Evolutionary conservation across 345 rosid species (phyloP).

Genomic region (Camelina sativa): DNA sequence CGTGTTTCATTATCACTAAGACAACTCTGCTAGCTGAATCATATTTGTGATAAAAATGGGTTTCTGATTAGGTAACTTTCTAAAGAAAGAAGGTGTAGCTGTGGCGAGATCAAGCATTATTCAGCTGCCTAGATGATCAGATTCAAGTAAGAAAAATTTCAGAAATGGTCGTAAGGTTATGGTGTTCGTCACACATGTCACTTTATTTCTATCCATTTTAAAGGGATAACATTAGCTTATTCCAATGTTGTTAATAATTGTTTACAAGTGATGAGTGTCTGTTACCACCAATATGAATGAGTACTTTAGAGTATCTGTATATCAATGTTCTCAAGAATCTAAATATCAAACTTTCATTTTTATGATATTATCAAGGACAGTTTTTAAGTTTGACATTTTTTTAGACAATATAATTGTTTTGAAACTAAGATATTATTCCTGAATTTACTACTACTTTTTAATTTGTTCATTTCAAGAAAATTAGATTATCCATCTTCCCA

Average conservation of each 20-base stretch:
- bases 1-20: constrained; percentile 4
- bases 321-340: not conserved
- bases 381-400: too few species aligned
- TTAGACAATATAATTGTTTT: not conserved
- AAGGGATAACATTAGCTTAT: not conserved
- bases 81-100: constrained; percentile 30
- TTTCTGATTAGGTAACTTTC: constrained; percentile 36
- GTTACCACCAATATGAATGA: not conserved
- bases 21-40: not conserved
- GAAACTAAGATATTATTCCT: not conserved
- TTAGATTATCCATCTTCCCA: constrained; percentile 3
- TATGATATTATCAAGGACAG: too few species aligned
- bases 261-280: not conserved
- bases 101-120: constrained; percentile 19
- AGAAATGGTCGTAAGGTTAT: not conserved
- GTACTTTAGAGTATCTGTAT: not conserved
- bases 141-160: not conserved
- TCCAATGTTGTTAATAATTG: not conserved
- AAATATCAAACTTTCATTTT: too few species aligned
- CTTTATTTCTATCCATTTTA: not conserved
- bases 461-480: not conserved
- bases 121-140: constrained; percentile 38
- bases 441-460: too few species aligned
- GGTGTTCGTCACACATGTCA: not conserved
- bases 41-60: not conserved